phyloP scores from a whole-genome alignment of 441 rosid species.

The Erysimum cheiri region DNA sequence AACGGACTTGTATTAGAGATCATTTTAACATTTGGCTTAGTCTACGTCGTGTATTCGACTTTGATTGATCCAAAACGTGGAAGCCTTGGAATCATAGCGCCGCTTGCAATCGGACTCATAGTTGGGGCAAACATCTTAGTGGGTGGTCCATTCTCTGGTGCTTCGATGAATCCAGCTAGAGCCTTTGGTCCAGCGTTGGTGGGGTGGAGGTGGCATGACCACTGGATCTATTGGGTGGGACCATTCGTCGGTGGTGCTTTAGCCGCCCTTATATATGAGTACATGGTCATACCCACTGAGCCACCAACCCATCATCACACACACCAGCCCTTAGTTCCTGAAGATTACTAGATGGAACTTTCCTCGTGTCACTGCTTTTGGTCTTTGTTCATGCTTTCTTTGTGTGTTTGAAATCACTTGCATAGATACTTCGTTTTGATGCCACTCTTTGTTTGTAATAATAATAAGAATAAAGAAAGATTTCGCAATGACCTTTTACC shows the following conservation, averaged over 20 bases:
- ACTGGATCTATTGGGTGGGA: constrained; percentile 91
- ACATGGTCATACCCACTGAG: constrained; percentile 58
- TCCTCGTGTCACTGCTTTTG: not conserved
- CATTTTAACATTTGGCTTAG: constrained; percentile 66
- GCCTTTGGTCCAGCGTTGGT: constrained; percentile 89
- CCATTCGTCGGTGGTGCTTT: constrained; percentile 73
- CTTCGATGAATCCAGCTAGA: constrained; percentile 83
- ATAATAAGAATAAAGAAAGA: constrained; percentile 39
- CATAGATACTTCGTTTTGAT: constrained; percentile 26
- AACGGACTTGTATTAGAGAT: constrained; percentile 68
- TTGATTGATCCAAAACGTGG: constrained; percentile 82
- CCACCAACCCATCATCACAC: constrained; percentile 57
- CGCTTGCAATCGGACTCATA: constrained; percentile 69
- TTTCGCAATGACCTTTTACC: constrained; percentile 3
- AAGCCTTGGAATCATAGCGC: constrained; percentile 72
- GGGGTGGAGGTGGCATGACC: constrained; percentile 88
- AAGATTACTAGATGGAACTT: constrained; percentile 61
- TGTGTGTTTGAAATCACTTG: constrained; percentile 31
- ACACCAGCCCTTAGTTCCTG: constrained; percentile 79
- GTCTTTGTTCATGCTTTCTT: constrained; percentile 15
- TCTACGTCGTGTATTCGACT: constrained; percentile 70
- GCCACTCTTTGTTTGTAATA: constrained; percentile 27
- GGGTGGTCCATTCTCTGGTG: constrained; percentile 85
- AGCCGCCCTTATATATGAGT: constrained; percentile 73
- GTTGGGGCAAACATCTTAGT: constrained; percentile 77